Evolutionary conservation across 768 basidiomycete genomes (phyloP), one percentile per base, ranked within the genome.

Genomic region (Mycena rebaudengoi): DNA sequence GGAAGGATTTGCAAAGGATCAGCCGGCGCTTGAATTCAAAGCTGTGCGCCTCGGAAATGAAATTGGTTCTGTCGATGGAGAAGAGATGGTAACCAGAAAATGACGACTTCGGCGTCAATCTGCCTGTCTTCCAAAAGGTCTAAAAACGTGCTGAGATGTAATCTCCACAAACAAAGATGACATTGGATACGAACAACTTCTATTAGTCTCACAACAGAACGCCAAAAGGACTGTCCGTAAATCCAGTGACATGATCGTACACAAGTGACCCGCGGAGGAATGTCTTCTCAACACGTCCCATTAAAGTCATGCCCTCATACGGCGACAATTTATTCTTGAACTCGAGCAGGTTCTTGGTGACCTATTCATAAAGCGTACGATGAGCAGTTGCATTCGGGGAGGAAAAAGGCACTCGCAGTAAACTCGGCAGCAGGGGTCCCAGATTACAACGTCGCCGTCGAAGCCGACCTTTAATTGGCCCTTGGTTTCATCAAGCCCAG

Each of bases 241-340:
- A 69, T n/a, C 68, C 66, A 26, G 33, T 44, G n/a, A 40, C 21
- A 28, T 37, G 28, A 62, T 88, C 84, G 75, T 92, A 98, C 0
- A 91, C 85, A 44, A 91, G 74, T 18, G 73, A 68, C 2, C 95
- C 96, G 5, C 95, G 86, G n/a, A 99, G 79, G 74, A 86, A 93
- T 0, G 94, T 95, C 75, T 89, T 81, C 62, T 86, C 79, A 33
- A 96, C 92, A n/a, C 79, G 79, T 0, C 97, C 97, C 16, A 69
- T 79, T 43, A 98, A 82, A 18, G 71, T 81, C 70, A 86, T 79
- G 5, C 95, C 96, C 68, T 92, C 86, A 74, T 96, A 99, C 2
- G 97, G 93, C 4, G 94, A 93, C 20, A 98, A 71, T 76, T 96
- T 96, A 79, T 99, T 98, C 82, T 95, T 98, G 85, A 97, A 98